Conservation (phyloP, 495 filamentous ascomycete species). For the Margaritispora aquatica region DNA sequence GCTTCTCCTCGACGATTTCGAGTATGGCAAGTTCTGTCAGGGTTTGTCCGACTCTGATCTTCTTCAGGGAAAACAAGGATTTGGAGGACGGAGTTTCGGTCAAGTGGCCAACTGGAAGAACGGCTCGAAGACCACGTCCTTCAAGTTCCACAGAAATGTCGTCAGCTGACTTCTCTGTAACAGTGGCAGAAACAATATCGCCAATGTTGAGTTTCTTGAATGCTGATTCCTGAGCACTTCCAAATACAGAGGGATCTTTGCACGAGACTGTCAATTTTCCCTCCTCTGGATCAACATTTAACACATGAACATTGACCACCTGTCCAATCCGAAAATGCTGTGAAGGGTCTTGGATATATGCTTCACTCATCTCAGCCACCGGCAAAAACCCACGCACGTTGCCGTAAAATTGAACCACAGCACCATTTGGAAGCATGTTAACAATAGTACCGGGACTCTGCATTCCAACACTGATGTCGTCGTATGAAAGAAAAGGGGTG, state of each 20-base stretch:
- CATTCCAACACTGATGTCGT: slow-evolving; percentile 58
- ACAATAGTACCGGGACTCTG: slow-evolving; percentile 81
- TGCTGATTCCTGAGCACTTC: slow-evolving; percentile 64
- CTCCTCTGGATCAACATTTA: slow-evolving; percentile 67
- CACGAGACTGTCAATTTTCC: slow-evolving; percentile 81
- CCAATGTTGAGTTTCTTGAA: slow-evolving; percentile 67
- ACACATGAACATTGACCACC: slow-evolving; percentile 78
- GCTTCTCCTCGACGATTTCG: slow-evolving; percentile 66
- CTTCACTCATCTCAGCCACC: slow-evolving; percentile 94
- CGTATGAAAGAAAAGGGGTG: slow-evolving; percentile 67
- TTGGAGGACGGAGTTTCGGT: slow-evolving; percentile 76
- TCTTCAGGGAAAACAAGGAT: slow-evolving; percentile 64
- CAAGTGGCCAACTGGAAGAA: slow-evolving; percentile 68
- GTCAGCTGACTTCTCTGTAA: slow-evolving; percentile 80
- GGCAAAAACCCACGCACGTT: slow-evolving; percentile 77
- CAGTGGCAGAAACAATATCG: slow-evolving; percentile 63
- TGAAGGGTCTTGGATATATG: slow-evolving; percentile 80
- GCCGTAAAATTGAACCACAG: slow-evolving; percentile 91
- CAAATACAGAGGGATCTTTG: slow-evolving; percentile 76
- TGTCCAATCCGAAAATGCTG: slow-evolving; percentile 88
- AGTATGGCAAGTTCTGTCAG: slow-evolving; percentile 79
- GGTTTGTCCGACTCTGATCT: slow-evolving; percentile 73
- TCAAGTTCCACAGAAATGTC: slow-evolving; percentile 71
- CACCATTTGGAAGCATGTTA: slow-evolving; percentile 68
- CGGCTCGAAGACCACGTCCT: slow-evolving; percentile 64